Evolutionary conservation across 164 flowering plant species (phyloP).

Genomic region (Annona squamosa): DNA sequence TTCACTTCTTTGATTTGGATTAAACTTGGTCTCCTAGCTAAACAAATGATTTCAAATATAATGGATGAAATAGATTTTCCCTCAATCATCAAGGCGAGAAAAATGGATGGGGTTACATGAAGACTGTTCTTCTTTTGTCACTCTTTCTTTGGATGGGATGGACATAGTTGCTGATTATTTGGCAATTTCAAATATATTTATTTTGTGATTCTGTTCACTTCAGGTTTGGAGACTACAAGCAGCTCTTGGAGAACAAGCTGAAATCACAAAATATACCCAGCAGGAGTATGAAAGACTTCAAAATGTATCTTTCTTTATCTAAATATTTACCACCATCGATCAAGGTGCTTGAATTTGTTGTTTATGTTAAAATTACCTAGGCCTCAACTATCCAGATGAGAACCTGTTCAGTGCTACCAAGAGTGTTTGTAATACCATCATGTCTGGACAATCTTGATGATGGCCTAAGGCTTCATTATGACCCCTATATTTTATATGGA

Average conservation of each 20-base stretch:
- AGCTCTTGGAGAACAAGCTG: conserved; percentile 82
- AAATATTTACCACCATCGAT: background rate
- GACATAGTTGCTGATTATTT: conserved; percentile 1
- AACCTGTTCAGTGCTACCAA: background rate
- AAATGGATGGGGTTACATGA: too few relatives aligned
- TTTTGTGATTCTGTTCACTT: background rate
- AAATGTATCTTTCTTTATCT: conserved; percentile 50
- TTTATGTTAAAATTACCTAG: background rate
- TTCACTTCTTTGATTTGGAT: too few relatives aligned
- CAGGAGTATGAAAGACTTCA: conserved; percentile 87
- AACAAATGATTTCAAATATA: too few relatives aligned
- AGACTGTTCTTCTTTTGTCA: background rate
- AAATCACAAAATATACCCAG: conserved; percentile 82
- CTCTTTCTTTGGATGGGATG: background rate
- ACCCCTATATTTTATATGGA: background rate
- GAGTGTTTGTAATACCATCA: background rate
- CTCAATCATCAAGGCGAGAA: too few relatives aligned
- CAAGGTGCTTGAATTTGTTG: background rate
- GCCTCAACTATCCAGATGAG: background rate
- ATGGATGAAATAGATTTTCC: too few relatives aligned
- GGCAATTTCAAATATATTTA: background rate
- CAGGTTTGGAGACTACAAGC: conserved; percentile 77
- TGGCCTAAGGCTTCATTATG: background rate
- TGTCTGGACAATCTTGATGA: background rate
- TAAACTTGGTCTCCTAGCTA: too few relatives aligned